A percentile compares a stretch with the other conserved stretches of the same genome.
Evolutionary conservation across 345 rosid genomes (phyloP).

Genomic region (Heritiera fomes): DNA sequence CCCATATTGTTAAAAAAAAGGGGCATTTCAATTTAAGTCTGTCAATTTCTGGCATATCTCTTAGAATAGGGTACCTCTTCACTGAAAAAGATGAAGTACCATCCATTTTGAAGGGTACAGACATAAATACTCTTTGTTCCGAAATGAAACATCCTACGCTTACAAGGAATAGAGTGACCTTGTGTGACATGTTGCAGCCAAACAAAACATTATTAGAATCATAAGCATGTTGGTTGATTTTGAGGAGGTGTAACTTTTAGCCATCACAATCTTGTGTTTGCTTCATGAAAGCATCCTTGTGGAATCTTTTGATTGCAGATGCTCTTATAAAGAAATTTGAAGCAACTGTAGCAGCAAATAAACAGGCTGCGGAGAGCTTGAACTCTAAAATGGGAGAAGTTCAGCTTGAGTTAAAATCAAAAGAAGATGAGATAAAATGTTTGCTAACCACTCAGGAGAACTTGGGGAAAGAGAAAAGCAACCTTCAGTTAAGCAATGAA

Average conservation of each 20-base stretch:
- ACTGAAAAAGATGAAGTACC: not conserved
- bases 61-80: not conserved
- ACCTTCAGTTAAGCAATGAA: conserved; percentile 52
- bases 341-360: conserved; percentile 41
- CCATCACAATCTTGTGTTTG: not conserved
- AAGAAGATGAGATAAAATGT: conserved; percentile 56
- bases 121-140: not conserved
- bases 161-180: not conserved
- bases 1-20: not conserved
- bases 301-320: conserved; percentile 44
- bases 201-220: not conserved
- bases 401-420: conserved; percentile 47
- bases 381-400: conserved; percentile 58
- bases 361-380: conserved; percentile 48
- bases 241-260: conserved; percentile 5
- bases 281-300: conserved; percentile 10
- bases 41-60: not conserved
- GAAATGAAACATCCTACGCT: not conserved
- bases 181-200: conserved; percentile 7
- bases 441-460: conserved; percentile 49
- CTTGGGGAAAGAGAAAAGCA: conserved; percentile 58
- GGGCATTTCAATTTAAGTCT: not conserved
- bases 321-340: conserved; percentile 51
- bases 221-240: conserved; percentile 10
- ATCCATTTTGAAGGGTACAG: not conserved